Percentiles rank a stretch among this genome's conserved stretches.
Evolutionary conservation across 2,329 filamentous ascomycete species (phyloP).

Genomic region (Arachnomyces sp.): DNA sequence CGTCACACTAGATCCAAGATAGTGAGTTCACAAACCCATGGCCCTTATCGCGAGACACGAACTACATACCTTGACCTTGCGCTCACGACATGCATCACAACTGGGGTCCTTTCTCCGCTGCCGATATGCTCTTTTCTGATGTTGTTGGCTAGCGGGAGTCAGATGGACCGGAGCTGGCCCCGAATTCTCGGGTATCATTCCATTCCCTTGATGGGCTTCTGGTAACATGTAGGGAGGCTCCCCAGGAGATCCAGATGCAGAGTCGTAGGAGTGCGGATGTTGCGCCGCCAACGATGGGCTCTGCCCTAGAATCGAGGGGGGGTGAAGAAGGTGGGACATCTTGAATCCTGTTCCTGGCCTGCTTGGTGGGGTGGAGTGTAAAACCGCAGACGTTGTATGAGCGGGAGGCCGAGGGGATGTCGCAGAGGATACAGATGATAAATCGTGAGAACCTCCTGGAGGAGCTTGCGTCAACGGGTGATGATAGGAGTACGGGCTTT

Average conservation of each 20-base stretch:
- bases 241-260: conserved; percentile 31
- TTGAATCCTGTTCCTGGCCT: conserved; percentile 32
- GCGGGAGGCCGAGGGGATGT: conserved; percentile 12
- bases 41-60: conserved; percentile 1
- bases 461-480: conserved; percentile 18
- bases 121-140: conserved; percentile 87
- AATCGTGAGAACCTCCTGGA: conserved; percentile 19
- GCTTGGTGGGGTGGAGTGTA: conserved; percentile 31
- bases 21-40: conserved; percentile 1
- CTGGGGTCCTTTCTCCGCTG: conserved; percentile 94
- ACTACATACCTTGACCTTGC: conserved; percentile 53
- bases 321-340: conserved; percentile 35
- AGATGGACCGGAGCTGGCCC: conserved; percentile 22
- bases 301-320: conserved; percentile 21
- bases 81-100: conserved; percentile 90
- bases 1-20: conserved; percentile 59
- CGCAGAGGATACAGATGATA: conserved; percentile 29
- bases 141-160: conserved; percentile 48
- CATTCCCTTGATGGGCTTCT: conserved; percentile 29
- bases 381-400: conserved; percentile 14
- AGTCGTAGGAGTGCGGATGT: conserved; percentile 33
- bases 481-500: conserved; percentile 25
- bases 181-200: conserved; percentile 32
- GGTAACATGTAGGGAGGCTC: conserved; percentile 27
- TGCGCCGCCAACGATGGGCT: conserved; percentile 19